phyloP scores from a whole-genome alignment of 2,329 filamentous ascomycete species.

The Fusarium bulbicola region DNA sequence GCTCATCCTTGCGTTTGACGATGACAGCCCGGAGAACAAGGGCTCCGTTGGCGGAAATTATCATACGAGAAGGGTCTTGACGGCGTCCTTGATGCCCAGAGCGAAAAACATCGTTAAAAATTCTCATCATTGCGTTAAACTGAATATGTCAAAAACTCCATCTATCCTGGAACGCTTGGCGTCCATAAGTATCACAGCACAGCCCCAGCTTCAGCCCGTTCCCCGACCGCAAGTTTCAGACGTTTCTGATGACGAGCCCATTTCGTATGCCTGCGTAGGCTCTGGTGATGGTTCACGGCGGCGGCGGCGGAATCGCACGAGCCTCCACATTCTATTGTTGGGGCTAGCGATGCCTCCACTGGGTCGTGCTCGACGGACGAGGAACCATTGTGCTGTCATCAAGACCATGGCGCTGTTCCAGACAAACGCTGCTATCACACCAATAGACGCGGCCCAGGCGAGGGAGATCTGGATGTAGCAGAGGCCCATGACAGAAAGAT shows the following conservation, averaged over 20 bases:
- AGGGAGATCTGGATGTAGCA: constrained; percentile 17
- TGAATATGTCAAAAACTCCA: background rate
- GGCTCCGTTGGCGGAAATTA: background rate
- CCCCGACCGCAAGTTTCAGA: background rate
- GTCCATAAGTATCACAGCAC: background rate
- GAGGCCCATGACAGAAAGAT: background rate
- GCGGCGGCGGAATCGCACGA: background rate
- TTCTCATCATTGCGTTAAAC: background rate
- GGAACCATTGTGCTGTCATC: constrained; percentile 18
- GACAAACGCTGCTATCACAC: constrained; percentile 12
- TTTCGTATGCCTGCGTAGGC: background rate
- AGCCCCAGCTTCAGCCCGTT: background rate
- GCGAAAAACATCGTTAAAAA: background rate
- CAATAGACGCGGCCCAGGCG: background rate
- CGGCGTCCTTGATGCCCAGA: background rate
- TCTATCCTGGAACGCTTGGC: background rate
- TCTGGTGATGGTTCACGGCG: background rate
- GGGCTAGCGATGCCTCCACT: background rate
- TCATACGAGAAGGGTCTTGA: background rate
- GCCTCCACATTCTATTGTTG: constrained; percentile 11
- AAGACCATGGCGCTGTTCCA: constrained; percentile 19
- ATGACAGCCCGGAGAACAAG: background rate
- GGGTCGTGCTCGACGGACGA: background rate
- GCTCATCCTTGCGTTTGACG: background rate
- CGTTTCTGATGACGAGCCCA: background rate